Conservation (phyloP, 768 basidiomycete species). For the Podaxis sp. region DNA sequence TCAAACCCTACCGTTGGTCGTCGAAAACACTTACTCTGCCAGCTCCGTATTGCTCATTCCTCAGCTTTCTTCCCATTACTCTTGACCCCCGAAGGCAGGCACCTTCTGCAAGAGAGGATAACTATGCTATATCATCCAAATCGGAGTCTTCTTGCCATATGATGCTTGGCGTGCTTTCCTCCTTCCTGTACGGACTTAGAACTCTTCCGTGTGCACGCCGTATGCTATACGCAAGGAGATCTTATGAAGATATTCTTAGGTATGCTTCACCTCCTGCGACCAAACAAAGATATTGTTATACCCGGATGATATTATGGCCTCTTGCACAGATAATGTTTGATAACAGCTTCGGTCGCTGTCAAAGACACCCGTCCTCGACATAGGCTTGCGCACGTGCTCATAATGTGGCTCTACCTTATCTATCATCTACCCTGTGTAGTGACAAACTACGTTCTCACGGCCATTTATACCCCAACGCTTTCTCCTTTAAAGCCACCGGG, state of each 20-base stretch:
- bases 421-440: not conserved
- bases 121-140: too few species aligned
- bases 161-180: not conserved
- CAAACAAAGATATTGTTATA: not conserved
- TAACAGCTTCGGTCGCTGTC: not conserved
- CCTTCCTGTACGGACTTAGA: not conserved
- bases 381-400: not conserved
- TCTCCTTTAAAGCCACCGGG: not conserved
- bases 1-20: too few species aligned
- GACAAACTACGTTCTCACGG: not conserved
- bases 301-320: not conserved
- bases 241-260: not conserved
- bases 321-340: not conserved
- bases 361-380: not conserved
- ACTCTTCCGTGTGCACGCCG: not conserved
- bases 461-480: not conserved
- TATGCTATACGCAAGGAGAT: not conserved
- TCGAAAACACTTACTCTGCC: too few species aligned
- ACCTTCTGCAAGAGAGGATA: too few species aligned
- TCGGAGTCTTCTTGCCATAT: not conserved
- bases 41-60: too few species aligned
- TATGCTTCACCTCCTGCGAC: not conserved
- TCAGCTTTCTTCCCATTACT: too few species aligned
- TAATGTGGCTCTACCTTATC: not conserved
- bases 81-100: too few species aligned